Percentiles rank a stretch among this genome's conserved stretches.
These are phyloP conservation scores for Lenzites betulinus DNA, from an alignment of 768 basidiomycete species.

Conservation along the genomic window DNA sequence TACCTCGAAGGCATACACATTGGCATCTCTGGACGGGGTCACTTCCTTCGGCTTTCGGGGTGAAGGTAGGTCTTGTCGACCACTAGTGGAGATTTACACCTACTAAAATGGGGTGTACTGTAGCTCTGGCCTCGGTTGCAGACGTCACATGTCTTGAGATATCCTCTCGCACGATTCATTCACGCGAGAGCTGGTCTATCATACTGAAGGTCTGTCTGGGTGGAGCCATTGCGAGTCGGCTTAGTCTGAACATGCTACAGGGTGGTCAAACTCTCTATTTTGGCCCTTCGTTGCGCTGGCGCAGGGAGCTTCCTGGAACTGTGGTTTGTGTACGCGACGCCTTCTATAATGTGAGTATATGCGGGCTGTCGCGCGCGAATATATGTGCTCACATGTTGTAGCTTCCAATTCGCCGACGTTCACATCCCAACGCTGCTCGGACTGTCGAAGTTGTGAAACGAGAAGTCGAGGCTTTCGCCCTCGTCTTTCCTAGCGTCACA, in stretches of 20 bases:
- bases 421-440: constrained; percentile 60
- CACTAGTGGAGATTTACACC: neutral
- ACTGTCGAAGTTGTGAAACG: constrained; percentile 69
- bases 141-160: constrained; percentile 83
- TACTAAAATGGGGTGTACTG: too few relatives aligned
- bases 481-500: constrained; percentile 69
- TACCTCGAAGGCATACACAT: constrained; percentile 69
- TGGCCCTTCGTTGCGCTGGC: constrained; percentile 77
- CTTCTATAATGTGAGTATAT: constrained; percentile 75
- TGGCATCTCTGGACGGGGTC: constrained; percentile 49
- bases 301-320: constrained; percentile 74
- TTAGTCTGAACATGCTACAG: constrained; percentile 38
- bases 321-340: constrained; percentile 84
- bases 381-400: constrained; percentile 32
- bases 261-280: constrained; percentile 66
- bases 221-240: neutral
- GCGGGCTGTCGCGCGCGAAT: constrained; percentile 9
- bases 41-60: constrained; percentile 90
- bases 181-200: constrained; percentile 70
- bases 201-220: constrained; percentile 68
- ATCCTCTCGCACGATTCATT: constrained; percentile 66
- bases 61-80: constrained; percentile 60
- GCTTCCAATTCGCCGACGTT: constrained; percentile 80
- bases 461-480: constrained; percentile 71
- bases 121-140: constrained; percentile 84